Evolutionary conservation across 352 stramenopile species (phyloP), one percentile per base, ranked within the genome.

Genomic region (Phytopythium ostracodes): DNA sequence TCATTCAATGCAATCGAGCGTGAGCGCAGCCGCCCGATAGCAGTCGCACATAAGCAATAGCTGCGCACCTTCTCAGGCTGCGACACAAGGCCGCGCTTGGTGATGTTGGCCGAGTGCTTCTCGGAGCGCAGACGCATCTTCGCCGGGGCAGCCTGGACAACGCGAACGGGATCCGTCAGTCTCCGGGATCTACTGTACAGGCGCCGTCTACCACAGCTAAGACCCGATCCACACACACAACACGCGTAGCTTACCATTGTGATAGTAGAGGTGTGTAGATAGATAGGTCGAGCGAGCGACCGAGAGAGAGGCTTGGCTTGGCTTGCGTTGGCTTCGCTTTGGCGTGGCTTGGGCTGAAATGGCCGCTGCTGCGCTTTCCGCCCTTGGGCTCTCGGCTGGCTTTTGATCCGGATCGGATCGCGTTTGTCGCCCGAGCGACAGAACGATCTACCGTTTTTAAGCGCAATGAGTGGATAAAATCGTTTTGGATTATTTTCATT

Each of bases 21-120:
- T n/a, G n/a, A n/a, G n/a, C n/a, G n/a, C n/a, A n/a, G n/a, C n/a
- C n/a, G n/a, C n/a, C n/a, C n/a, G n/a, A n/a, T n/a, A n/a, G n/a
- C n/a, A n/a, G n/a, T n/a, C n/a, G n/a, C n/a, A n/a, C n/a, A 47
- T 11, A 24, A 47, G 22, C 33, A 40, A 18, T 38, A 7, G 17
- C 11, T n/a, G 7, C 75, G 27, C 56, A 96, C 87, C 83, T 92
- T 89, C 44, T 88, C 74, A 1, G 81, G 71, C 72, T 92, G 80
- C 35, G 79, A 82, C n/a, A 96, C 83, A 17, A 80, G 68, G 0
- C 87, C 87, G 27, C 87, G 84, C 77, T 96, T 94, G 51, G 84
- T 96, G 77, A 96, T 94, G 72, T 96, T 96, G 64, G 69, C 65
- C 65, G 81, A 69, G 76, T 96, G 87, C 77, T 96, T 96, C 62